phyloP scores from a whole-genome alignment of 805 yeast genomes.

The Spathaspora passalidarum region DNA sequence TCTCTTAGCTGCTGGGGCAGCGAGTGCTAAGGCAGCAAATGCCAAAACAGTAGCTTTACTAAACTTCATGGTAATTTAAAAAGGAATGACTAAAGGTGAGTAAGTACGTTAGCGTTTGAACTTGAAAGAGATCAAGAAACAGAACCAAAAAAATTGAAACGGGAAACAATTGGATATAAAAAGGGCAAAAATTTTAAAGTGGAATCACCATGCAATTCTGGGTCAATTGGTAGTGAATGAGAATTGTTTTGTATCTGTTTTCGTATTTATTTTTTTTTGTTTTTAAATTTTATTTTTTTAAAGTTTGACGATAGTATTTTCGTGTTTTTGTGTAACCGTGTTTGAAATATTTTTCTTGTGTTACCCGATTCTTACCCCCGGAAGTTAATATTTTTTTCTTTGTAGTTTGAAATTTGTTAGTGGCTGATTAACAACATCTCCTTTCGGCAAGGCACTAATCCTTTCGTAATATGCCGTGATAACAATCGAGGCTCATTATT shows the following conservation, averaged over 20 bases:
- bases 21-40: slow-evolving; percentile 13
- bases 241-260: background rate
- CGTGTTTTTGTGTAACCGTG: slow-evolving; percentile 4
- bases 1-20: slow-evolving; percentile 23
- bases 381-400: background rate
- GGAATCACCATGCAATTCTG: background rate
- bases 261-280: background rate
- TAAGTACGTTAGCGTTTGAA: slow-evolving; percentile 1
- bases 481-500: background rate
- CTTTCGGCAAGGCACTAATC: background rate
- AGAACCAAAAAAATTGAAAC: background rate
- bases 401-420: background rate
- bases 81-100: slow-evolving; percentile 13
- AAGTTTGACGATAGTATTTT: background rate
- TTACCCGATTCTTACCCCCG: background rate
- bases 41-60: slow-evolving; percentile 10
- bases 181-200: background rate
- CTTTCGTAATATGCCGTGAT: background rate
- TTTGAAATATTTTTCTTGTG: background rate
- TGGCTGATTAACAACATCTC: background rate
- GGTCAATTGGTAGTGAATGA: background rate
- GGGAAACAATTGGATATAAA: background rate
- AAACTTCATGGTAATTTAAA: slow-evolving; percentile 7
- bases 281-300: background rate
- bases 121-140: background rate